Evolutionary conservation across 106 monocot species (phyloP).

Genomic region (Narthecium ossifragum): DNA sequence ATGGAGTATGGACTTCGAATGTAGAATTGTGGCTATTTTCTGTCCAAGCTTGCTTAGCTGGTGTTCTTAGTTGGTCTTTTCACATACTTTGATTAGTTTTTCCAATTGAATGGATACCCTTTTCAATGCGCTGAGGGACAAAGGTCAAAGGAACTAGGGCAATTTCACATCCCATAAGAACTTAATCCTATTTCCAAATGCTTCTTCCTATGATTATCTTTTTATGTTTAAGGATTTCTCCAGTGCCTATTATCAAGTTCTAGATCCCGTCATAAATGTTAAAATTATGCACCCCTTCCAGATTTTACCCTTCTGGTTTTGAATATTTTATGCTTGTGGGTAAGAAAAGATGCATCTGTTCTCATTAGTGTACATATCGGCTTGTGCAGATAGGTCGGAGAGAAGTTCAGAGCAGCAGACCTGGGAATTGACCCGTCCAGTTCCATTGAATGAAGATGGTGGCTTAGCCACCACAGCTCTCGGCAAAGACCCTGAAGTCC

Average conservation of each 20-base stretch:
- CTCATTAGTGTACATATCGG: too few relatives aligned
- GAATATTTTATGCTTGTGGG: neutral
- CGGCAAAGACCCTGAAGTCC: constrained; percentile 65
- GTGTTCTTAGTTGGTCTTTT: too few relatives aligned
- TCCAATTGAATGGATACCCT: too few relatives aligned
- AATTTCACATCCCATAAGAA: too few relatives aligned
- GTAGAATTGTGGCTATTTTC: too few relatives aligned
- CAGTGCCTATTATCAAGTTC: neutral
- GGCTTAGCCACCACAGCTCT: constrained; percentile 37
- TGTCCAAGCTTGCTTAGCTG: too few relatives aligned
- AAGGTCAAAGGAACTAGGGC: too few relatives aligned
- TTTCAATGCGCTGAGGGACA: too few relatives aligned
- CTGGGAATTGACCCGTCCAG: constrained; percentile 64
- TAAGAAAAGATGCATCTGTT: too few relatives aligned
- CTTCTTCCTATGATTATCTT: neutral
- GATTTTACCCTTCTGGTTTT: neutral
- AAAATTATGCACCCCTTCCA: neutral
- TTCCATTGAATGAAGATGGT: constrained; percentile 59
- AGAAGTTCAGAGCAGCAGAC: constrained; percentile 31
- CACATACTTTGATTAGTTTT: too few relatives aligned
- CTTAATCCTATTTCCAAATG: too few relatives aligned
- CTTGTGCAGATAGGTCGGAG: constrained; percentile 71
- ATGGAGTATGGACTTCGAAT: too few relatives aligned
- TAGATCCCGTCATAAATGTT: neutral
- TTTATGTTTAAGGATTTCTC: neutral